These are phyloP conservation scores for Orbilia quercus DNA, from an alignment of 2,329 filamentous ascomycete species.

Conservation along the genomic window DNA sequence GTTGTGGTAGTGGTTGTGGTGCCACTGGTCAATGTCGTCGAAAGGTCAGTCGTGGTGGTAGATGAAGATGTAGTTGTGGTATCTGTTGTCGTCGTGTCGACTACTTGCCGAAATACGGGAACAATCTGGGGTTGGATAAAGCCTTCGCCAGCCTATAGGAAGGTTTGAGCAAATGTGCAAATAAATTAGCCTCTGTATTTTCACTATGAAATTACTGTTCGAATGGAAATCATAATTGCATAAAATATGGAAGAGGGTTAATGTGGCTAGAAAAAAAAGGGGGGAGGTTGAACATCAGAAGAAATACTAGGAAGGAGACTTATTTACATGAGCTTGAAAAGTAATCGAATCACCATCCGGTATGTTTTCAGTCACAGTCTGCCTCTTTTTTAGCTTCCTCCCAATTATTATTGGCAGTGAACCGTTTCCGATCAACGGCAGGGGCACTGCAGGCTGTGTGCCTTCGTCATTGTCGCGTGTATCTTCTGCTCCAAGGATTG, in stretches of 20 bases:
- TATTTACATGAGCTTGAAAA: constrained; percentile 51
- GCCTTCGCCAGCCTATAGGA: constrained; percentile 39
- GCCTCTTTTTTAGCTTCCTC: constrained; percentile 25
- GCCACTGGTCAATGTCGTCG: constrained; percentile 41
- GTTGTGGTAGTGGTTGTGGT: constrained; percentile 45
- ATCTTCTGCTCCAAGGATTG: constrained; percentile 10
- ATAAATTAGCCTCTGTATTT: constrained; percentile 44
- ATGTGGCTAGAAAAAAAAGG: neutral
- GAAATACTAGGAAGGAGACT: constrained; percentile 16
- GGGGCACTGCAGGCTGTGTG: neutral
- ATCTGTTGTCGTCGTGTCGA: constrained; percentile 42
- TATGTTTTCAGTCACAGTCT: constrained; percentile 43
- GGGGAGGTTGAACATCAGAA: neutral
- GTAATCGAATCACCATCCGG: constrained; percentile 43
- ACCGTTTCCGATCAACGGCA: constrained; percentile 17
- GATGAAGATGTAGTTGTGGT: constrained; percentile 42
- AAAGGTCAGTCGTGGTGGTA: constrained; percentile 26
- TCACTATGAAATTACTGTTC: constrained; percentile 15
- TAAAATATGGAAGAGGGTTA: no score
- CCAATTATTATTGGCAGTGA: constrained; percentile 25
- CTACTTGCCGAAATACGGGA: constrained; percentile 45
- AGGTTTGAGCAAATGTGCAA: constrained; percentile 8
- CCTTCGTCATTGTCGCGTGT: neutral
- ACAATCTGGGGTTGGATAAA: constrained; percentile 46
- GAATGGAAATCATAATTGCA: no score